phyloP scores from a whole-genome alignment of 2,329 filamentous ascomycete genomes.

The Colletotrichum simmondsii region DNA sequence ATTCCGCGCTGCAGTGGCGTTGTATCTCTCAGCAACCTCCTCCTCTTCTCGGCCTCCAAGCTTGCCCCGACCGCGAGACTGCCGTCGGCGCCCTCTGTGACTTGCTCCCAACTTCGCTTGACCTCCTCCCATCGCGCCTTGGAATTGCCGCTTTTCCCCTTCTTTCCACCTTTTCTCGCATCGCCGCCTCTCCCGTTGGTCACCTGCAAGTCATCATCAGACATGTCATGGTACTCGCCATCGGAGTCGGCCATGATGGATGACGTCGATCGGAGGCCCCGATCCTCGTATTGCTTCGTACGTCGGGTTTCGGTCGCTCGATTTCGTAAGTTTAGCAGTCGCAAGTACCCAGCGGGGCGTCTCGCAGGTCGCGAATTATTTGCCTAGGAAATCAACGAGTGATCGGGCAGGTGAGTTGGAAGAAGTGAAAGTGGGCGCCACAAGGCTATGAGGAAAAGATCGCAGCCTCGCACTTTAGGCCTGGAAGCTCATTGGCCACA shows the following conservation, averaged over 20 bases:
- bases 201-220: conserved; percentile 71
- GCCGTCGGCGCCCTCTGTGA: conserved; percentile 83
- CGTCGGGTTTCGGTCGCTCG: background rate
- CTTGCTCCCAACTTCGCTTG: conserved; percentile 76
- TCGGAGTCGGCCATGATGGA: conserved; percentile 76
- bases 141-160: conserved; percentile 43
- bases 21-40: conserved; percentile 87
- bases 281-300: no score
- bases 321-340: background rate
- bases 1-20: conserved; percentile 96
- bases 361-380: background rate
- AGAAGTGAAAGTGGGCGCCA: background rate
- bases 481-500: background rate
- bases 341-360: background rate
- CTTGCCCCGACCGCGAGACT: conserved; percentile 80
- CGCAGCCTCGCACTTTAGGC: conserved; percentile 26
- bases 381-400: background rate
- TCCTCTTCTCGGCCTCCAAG: conserved; percentile 84
- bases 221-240: conserved; percentile 74
- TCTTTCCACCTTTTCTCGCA: conserved; percentile 38
- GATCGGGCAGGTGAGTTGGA: background rate
- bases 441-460: conserved; percentile 25
- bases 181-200: conserved; percentile 38
- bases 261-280: background rate
- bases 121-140: conserved; percentile 75